Base-by-base conservation (phyloP, 495 filamentous ascomycete genomes). In the Venustampulla echinocandica region DNA sequence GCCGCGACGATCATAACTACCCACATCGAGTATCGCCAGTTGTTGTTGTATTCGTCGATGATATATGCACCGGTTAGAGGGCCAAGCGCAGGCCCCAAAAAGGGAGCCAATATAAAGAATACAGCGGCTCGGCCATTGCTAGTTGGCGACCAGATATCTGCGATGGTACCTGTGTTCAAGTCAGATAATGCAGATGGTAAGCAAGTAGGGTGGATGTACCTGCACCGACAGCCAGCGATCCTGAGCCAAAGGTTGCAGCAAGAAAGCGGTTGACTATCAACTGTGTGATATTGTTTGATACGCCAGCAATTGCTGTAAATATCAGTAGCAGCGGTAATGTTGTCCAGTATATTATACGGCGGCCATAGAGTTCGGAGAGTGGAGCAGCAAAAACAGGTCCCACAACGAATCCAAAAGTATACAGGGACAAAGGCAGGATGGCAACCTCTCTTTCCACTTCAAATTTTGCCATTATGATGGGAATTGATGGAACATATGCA, bases 1-100 rank as follows among this genome's bases (percentile, higher is more conserved):
- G 53, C 48, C 4, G 44, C 48, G 15, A 56, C 52, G 15, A 87
- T 81, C 1, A 78, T 73, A 7, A 76, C 76, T 5, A 73, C 66
- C 64, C 75, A 76, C 66, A 86, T 84, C 18, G 75, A 67, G 77
- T 79, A 87, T 27, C 82, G 70, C 83, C 82, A 86, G 5, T 54
- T 32, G 25, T 52, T 46, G 70, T 80, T 13, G 72, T 82, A 47
- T 80, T 77, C 59, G 83, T 62, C 1, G 81, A 52, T 71, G 27
- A 89, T 81, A 60, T 84, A 84, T 2, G 72, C 79, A 11, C 78
- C 79, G 0, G 69, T 75, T 21, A 84, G 71, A 0, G 80, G 80
- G 6, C 81, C 81, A 2, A 84, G 53, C 0, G 77, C 77, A 5
- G 82, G 82, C 0, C 82, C 82, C 0, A 87, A 68, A 0, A 86